A percentile compares a stretch with the other conserved stretches of the same genome.
These are phyloP conservation scores for Margaritispora aquatica DNA, from an alignment of 495 filamentous ascomycete genomes.

Conservation along the genomic window DNA sequence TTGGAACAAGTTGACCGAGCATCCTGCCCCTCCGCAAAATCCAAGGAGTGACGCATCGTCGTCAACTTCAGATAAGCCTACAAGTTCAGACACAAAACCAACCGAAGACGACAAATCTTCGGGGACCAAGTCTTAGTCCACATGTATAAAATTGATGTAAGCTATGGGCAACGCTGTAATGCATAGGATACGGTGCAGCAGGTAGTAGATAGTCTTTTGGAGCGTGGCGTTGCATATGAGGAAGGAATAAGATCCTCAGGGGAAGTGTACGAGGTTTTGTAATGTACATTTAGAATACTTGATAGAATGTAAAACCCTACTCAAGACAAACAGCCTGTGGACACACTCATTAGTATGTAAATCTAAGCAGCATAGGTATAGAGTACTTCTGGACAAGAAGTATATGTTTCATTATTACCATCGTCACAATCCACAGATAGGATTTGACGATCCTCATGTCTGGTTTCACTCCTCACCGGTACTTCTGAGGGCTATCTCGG, in stretches of 20 bases:
- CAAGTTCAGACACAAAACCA: not conserved
- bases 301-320: conserved; percentile 15
- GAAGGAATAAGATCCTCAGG: not conserved
- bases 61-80: conserved; percentile 19
- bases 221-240: conserved; percentile 10
- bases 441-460: too few relatives aligned
- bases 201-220: conserved; percentile 9
- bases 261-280: not conserved
- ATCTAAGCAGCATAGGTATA: not conserved
- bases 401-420: too few relatives aligned
- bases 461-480: not conserved
- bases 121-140: not conserved
- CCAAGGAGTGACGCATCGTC: conserved; percentile 25
- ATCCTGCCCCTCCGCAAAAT: conserved; percentile 48
- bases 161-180: conserved; percentile 5
- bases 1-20: conserved; percentile 82
- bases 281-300: conserved; percentile 13
- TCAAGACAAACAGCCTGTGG: conserved; percentile 1
- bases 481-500: not conserved
- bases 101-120: conserved; percentile 10
- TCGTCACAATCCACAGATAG: too few relatives aligned
- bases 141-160: conserved; percentile 4
- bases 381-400: too few relatives aligned
- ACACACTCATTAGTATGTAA: not conserved
- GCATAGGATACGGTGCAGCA: conserved; percentile 8